Evolutionary conservation across 2,329 filamentous ascomycete genomes (phyloP), one percentile per base, ranked within the genome.

Genomic region (Pseudogymnoascus sp.): DNA sequence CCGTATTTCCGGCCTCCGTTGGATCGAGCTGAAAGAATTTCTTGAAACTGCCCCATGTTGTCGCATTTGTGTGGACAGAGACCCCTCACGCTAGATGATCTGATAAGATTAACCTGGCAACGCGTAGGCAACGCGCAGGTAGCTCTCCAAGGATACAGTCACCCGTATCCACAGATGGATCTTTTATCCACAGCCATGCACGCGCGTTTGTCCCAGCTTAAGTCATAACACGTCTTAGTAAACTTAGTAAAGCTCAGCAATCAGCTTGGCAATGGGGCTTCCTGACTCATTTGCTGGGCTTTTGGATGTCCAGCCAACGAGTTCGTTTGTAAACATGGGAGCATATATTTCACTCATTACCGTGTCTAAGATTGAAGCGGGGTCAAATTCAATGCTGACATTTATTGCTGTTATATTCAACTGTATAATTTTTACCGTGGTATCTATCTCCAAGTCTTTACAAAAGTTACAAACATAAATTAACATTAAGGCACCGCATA

Each of bases 61-160:
- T 56, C 28, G 28, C 50, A 56, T 10, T 34, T 56, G 50, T 34
- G 28, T 56, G 50, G 50, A 56, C 50, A 56, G 50, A 56, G 50
- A 56, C 50, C 50, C 50, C 50, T 56, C 50, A 34, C 50, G 25
- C 50, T 56, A 56, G 50, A 56, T 56, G 50, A 56, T 56, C 50
- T 56, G 50, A 56, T 56, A 56, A 56, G 50, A 56, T 56, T 56
- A 56, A 56, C 12, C 50, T n/a, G 10, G 50, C 28, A 5, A 18
- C 14, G n/a, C 25, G 46, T 14, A 53, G 46, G 46, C 46, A 53
- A 18, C n/a, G 16, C 28, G 50, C n/a, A 56, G 50, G 50, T 28
- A 56, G 10, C 50, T 16, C 28, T 56, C 25, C 50, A 56, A 56
- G 50, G 50, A 56, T 34, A 18, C 25, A 56, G 50, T 56, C 28